These are phyloP conservation scores for Cucurbita argyrosperma DNA, from an alignment of 306 rosid genomes.

Conservation along the genomic window DNA sequence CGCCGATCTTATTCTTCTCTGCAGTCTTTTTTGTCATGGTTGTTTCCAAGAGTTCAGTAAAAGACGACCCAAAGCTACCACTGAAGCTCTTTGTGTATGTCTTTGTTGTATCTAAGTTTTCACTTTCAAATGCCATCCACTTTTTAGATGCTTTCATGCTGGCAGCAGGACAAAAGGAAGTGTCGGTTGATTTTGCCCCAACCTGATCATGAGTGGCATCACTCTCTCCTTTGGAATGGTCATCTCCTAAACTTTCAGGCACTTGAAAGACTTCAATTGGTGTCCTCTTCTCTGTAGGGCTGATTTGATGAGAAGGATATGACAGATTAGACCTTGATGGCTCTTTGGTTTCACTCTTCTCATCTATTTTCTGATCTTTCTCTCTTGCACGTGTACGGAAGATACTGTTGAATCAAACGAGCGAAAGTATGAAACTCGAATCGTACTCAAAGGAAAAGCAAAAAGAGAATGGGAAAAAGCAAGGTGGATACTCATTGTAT, in stretches of 20 bases:
- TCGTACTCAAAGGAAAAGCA: neutral
- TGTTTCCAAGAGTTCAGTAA: constrained; percentile 24
- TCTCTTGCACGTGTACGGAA: neutral
- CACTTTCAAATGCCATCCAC: constrained; percentile 75
- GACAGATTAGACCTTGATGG: neutral
- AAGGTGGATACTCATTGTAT: neutral
- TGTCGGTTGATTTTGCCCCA: neutral
- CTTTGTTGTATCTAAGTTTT: neutral
- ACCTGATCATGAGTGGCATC: neutral
- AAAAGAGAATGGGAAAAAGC: neutral
- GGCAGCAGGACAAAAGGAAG: constrained; percentile 7
- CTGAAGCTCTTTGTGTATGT: neutral
- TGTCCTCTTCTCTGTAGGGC: neutral
- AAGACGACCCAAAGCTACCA: neutral
- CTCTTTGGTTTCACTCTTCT: neutral
- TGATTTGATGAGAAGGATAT: neutral
- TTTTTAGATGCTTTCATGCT: constrained; percentile 18
- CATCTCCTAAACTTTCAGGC: neutral
- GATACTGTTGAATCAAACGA: neutral
- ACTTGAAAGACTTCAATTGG: constrained; percentile 4
- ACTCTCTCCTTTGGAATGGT: neutral
- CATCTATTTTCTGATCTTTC: neutral
- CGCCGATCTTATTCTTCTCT: constrained; percentile 54
- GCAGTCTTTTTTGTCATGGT: constrained; percentile 46
- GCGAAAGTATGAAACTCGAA: neutral